These are phyloP conservation scores for Cucumis cinereus DNA, from an alignment of 306 rosid species.

Conservation along the genomic window DNA sequence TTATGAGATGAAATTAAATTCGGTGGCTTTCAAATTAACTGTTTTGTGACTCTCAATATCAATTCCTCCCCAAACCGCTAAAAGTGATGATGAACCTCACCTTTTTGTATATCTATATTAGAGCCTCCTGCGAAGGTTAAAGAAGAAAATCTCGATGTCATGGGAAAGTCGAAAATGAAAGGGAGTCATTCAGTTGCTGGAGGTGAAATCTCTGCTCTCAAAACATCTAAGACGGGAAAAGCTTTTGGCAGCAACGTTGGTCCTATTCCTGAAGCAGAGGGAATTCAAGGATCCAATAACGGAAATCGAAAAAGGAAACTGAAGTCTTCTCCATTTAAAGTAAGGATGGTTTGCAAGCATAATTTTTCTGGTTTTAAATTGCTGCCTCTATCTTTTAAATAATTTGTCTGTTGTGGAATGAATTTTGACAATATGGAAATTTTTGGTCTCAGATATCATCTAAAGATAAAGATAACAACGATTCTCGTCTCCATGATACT, in stretches of 20 bases:
- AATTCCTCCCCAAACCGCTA: background rate
- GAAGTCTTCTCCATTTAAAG: conserved; percentile 35
- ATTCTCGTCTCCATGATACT: conserved; percentile 29
- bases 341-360: conserved; percentile 18
- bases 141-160: conserved; percentile 30
- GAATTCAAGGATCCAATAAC: conserved; percentile 21
- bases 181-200: conserved; percentile 25
- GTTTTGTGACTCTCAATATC: background rate
- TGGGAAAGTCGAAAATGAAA: conserved; percentile 38
- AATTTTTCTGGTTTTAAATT: background rate
- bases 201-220: conserved; percentile 24
- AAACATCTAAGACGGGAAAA: conserved; percentile 28
- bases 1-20: conserved; percentile 4
- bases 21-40: background rate
- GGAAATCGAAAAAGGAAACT: conserved; percentile 54
- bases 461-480: conserved; percentile 34
- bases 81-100: conserved; percentile 7
- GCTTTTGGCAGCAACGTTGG: conserved; percentile 20
- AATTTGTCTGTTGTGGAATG: conserved; percentile 16
- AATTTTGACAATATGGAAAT: conserved; percentile 16
- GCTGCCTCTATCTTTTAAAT: background rate
- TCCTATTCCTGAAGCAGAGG: conserved; percentile 30
- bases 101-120: conserved; percentile 19
- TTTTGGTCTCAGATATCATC: conserved; percentile 32
- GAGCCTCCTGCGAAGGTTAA: conserved; percentile 47